Conservation (phyloP, 495 filamentous ascomycete species). For the Penicillium paxilli region DNA sequence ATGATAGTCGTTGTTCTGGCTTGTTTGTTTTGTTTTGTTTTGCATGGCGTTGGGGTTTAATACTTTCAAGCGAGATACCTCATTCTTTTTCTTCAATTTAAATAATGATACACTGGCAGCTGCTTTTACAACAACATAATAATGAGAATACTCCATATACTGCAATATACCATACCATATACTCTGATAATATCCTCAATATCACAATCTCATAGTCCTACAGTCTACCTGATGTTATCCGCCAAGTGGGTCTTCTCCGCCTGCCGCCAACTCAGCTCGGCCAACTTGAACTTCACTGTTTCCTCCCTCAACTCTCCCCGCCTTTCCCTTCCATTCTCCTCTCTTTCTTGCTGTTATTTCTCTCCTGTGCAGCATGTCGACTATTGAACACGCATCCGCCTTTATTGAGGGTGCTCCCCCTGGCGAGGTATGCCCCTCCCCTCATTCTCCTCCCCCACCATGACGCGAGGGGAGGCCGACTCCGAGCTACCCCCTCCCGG, state of each 20-base stretch:
- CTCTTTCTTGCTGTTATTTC: background rate
- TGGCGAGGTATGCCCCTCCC: constrained; percentile 76
- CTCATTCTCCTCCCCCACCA: no score
- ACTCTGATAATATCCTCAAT: no score
- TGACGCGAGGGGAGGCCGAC: background rate
- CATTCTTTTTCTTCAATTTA: background rate
- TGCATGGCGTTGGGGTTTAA: background rate
- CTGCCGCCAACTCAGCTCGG: constrained; percentile 16
- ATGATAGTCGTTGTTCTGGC: background rate
- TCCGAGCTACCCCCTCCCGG: background rate
- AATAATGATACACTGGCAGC: no score
- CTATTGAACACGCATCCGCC: constrained; percentile 68
- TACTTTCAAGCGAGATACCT: background rate
- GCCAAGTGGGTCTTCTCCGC: constrained; percentile 29
- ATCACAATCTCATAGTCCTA: no score
- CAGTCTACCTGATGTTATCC: no score
- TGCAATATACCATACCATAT: no score
- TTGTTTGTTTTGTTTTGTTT: background rate
- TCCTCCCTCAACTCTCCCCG: no score
- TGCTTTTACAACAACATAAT: no score
- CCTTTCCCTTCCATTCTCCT: background rate
- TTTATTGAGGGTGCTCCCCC: constrained; percentile 96
- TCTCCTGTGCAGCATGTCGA: constrained; percentile 31
- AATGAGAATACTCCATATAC: no score
- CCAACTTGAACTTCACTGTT: constrained; percentile 7